Evolutionary conservation across 1,139 yeast species (phyloP).

Genomic region (Geotrichum carabidarum): DNA sequence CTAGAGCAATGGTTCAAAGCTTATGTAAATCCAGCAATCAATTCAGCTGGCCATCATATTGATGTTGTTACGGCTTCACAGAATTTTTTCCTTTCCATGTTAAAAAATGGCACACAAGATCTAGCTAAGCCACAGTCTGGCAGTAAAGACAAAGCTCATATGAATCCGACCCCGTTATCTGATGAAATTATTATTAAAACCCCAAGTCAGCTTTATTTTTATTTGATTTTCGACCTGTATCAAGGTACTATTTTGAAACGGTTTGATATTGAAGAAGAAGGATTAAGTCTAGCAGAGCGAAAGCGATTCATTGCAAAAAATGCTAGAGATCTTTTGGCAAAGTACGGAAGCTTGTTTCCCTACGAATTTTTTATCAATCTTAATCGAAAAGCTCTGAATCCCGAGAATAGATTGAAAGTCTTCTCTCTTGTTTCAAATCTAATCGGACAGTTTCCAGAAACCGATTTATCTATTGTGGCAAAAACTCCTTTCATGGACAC

Average conservation of each 20-base stretch:
- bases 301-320: slow-evolving; percentile 48
- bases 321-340: slow-evolving; percentile 39
- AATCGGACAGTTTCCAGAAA: slow-evolving; percentile 3
- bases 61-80: slow-evolving; percentile 43
- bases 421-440: slow-evolving; percentile 14
- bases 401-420: slow-evolving; percentile 10
- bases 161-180: background rate
- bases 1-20: slow-evolving; percentile 50
- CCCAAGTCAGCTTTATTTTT: slow-evolving; percentile 12
- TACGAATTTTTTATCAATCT: slow-evolving; percentile 14
- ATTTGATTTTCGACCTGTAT: slow-evolving; percentile 4
- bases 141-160: background rate
- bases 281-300: slow-evolving; percentile 28
- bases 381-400: slow-evolving; percentile 5
- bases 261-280: slow-evolving; percentile 16
- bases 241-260: slow-evolving; percentile 3
- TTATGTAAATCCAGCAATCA: slow-evolving; percentile 51
- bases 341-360: slow-evolving; percentile 5
- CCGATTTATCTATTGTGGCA: slow-evolving; percentile 8
- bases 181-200: slow-evolving; percentile 4
- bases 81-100: slow-evolving; percentile 41
- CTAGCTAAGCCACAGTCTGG: slow-evolving; percentile 21
- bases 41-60: slow-evolving; percentile 50
- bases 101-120: slow-evolving; percentile 25
- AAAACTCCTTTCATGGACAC: slow-evolving; percentile 9